These are phyloP conservation scores for Bipolaris bicolor DNA, from an alignment of 2,329 filamentous ascomycete species.

Conservation along the genomic window DNA sequence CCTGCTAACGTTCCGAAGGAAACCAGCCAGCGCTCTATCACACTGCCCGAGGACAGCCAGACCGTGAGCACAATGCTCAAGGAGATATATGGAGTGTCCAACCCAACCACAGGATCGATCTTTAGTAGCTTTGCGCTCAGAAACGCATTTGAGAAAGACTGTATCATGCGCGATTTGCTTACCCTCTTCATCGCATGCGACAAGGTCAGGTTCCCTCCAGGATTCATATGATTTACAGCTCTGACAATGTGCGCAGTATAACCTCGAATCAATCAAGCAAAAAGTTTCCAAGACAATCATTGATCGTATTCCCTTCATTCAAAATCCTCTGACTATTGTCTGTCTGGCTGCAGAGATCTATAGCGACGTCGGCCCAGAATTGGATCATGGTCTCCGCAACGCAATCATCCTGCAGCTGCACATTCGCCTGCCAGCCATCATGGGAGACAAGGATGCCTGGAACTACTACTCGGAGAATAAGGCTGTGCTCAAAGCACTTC, in stretches of 20 bases:
- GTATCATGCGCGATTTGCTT: slow-evolving; percentile 17
- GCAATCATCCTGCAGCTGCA: slow-evolving; percentile 18
- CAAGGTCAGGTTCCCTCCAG: slow-evolving; percentile 20
- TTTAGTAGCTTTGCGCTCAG: slow-evolving; percentile 28
- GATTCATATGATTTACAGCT: neutral
- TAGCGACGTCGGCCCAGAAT: slow-evolving; percentile 11
- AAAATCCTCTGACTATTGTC: slow-evolving; percentile 22
- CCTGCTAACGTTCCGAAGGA: slow-evolving; percentile 20
- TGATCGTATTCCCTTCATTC: slow-evolving; percentile 27
- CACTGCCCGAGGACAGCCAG: slow-evolving; percentile 21
- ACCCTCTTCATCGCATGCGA: slow-evolving; percentile 29
- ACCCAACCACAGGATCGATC: slow-evolving; percentile 24
- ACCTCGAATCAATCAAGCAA: slow-evolving; percentile 23
- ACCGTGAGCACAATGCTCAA: slow-evolving; percentile 22
- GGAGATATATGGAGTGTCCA: slow-evolving; percentile 28
- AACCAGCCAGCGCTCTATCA: slow-evolving; percentile 11
- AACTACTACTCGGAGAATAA: slow-evolving; percentile 19
- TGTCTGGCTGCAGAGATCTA: slow-evolving; percentile 21
- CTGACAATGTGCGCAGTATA: slow-evolving; percentile 24
- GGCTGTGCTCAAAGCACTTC: slow-evolving; percentile 19
- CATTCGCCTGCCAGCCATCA: slow-evolving; percentile 15
- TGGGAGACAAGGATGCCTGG: slow-evolving; percentile 19
- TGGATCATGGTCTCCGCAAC: slow-evolving; percentile 26
- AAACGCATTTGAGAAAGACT: slow-evolving; percentile 21
- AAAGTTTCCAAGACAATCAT: slow-evolving; percentile 23